phyloP scores from a whole-genome alignment of 2,329 filamentous ascomycete genomes.

The Diaporthe eres region DNA sequence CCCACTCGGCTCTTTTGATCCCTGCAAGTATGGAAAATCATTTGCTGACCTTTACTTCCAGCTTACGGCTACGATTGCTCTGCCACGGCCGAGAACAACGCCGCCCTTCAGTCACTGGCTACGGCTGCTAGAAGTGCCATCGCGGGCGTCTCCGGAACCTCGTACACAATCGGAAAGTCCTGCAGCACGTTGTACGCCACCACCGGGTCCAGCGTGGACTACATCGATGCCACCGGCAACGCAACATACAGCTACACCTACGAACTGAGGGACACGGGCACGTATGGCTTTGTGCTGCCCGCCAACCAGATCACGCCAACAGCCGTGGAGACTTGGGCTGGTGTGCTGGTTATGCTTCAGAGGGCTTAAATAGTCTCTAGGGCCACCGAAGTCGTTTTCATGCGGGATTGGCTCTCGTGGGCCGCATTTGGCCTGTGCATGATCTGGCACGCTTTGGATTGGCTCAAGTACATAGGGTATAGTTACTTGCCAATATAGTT shows the following conservation, averaged over 20 bases:
- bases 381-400: accelerated
- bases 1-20: neutral
- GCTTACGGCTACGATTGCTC: constrained; percentile 9
- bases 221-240: constrained; percentile 46
- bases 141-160: constrained; percentile 50
- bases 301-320: constrained; percentile 54
- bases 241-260: constrained; percentile 57
- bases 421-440: no score
- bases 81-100: neutral
- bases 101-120: neutral
- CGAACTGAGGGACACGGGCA: constrained; percentile 52
- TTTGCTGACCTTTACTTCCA: neutral
- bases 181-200: constrained; percentile 56
- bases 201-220: constrained; percentile 51
- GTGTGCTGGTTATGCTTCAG: constrained; percentile 34
- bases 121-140: constrained; percentile 46
- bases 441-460: no score
- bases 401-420: no score
- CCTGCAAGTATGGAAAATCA: accelerated
- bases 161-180: constrained; percentile 55
- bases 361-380: neutral
- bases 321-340: constrained; percentile 54
- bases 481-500: neutral
- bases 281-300: constrained; percentile 56
- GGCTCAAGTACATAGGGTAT: neutral